phyloP scores from a whole-genome alignment of 1,284 basidiomycete genomes.

The Malassezia dermatis region DNA sequence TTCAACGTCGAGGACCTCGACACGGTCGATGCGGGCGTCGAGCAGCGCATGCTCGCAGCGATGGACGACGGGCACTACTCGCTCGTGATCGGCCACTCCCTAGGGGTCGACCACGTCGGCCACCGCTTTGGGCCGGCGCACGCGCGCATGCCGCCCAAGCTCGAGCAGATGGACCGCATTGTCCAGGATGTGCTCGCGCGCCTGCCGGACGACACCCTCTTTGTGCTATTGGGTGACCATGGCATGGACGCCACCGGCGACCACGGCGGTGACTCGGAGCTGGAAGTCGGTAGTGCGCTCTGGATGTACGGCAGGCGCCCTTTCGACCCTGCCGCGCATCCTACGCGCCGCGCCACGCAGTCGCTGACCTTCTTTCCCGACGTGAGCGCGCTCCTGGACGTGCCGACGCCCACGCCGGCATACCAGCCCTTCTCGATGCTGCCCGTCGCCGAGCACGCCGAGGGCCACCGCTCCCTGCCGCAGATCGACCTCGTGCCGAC shows the following conservation, averaged over 20 bases:
- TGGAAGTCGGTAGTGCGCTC: constrained; percentile 74
- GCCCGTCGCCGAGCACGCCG: constrained; percentile 21
- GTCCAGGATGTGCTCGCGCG: constrained; percentile 22
- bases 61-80: constrained; percentile 59
- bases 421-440: constrained; percentile 30
- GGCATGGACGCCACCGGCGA: constrained; percentile 94
- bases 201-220: constrained; percentile 51
- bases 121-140: constrained; percentile 86
- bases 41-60: constrained; percentile 68
- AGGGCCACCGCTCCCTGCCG: constrained; percentile 60
- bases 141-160: constrained; percentile 71
- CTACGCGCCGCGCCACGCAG: background rate
- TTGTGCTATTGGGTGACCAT: constrained; percentile 89
- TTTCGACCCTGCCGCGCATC: constrained; percentile 4
- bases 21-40: constrained; percentile 84
- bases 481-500: constrained; percentile 93
- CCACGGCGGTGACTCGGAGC: constrained; percentile 79
- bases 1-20: constrained; percentile 98
- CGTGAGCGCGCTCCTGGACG: constrained; percentile 7
- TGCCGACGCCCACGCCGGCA: constrained; percentile 11
- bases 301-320: constrained; percentile 63
- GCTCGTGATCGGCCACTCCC: constrained; percentile 79
- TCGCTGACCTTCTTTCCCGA: constrained; percentile 1
- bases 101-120: constrained; percentile 96
- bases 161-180: constrained; percentile 54